Conservation (phyloP, 768 basidiomycete species). For the Lentinula lateritia region DNA sequence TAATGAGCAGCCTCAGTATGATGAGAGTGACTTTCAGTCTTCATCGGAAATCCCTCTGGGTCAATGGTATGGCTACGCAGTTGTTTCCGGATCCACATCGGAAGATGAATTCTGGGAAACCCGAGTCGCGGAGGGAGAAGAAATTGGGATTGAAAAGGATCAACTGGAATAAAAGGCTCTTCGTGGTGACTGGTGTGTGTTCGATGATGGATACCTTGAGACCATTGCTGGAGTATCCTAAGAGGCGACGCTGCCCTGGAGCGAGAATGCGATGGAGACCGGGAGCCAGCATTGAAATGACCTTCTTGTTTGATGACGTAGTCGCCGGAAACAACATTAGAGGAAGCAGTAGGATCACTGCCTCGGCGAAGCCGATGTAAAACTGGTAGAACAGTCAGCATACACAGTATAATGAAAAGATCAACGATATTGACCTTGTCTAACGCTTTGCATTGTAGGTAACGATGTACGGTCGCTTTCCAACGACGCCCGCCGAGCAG, state of each 20-base stretch:
- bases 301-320: constrained; percentile 18
- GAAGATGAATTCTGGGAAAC: not conserved
- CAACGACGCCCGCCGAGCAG: constrained; percentile 46
- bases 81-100: constrained; percentile 11
- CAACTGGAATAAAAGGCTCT: constrained; percentile 50
- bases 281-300: constrained; percentile 24
- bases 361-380: constrained; percentile 23
- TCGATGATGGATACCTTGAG: constrained; percentile 39
- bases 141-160: constrained; percentile 41
- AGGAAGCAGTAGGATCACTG: constrained; percentile 29
- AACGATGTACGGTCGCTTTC: constrained; percentile 45
- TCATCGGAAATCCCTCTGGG: not conserved
- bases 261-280: constrained; percentile 45
- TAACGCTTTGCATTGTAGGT: constrained; percentile 30
- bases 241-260: constrained; percentile 55
- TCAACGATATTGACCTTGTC: constrained; percentile 29
- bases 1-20: not conserved
- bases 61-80: constrained; percentile 22
- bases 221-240: constrained; percentile 50
- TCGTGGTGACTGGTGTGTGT: constrained; percentile 36
- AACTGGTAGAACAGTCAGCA: constrained; percentile 13
- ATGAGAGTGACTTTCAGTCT: not conserved
- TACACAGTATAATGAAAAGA: not conserved
- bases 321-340: constrained; percentile 20
- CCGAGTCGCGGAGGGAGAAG: constrained; percentile 8